A percentile compares a stretch with the other conserved stretches of the same genome.
Evolutionary conservation across 2,329 filamentous ascomycete species (phyloP).

Genomic region (Hirsutella rhossiliensis): DNA sequence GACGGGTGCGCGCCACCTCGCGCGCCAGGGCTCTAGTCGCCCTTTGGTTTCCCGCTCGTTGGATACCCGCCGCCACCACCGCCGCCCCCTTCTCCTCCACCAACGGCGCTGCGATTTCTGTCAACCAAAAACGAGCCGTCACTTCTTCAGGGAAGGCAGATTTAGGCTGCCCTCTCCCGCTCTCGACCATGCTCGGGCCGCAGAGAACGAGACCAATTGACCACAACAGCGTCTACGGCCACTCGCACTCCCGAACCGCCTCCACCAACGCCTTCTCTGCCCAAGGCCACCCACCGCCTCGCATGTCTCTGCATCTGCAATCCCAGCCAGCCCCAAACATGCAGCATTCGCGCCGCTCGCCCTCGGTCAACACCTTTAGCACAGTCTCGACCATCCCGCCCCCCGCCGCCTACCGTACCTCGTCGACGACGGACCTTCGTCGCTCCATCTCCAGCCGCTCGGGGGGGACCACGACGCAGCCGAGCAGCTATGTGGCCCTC

Average conservation of each 20-base stretch:
- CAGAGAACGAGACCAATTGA: conserved; percentile 20
- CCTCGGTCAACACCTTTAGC: conserved; percentile 57
- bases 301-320: conserved; percentile 2
- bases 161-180: background rate
- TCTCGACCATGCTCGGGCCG: conserved; percentile 18
- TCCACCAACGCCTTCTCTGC: conserved; percentile 41
- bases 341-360: conserved; percentile 35
- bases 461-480: conserved; percentile 37
- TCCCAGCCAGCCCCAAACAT: conserved; percentile 2
- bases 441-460: conserved; percentile 76
- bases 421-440: conserved; percentile 47
- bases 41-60: too few species aligned
- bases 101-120: too few species aligned
- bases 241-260: conserved; percentile 43
- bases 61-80: too few species aligned
- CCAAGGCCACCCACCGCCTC: conserved; percentile 11
- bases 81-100: too few species aligned
- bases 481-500: conserved; percentile 84
- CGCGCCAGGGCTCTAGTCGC: too few species aligned
- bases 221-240: conserved; percentile 30
- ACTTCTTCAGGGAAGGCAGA: background rate
- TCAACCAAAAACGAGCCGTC: too few species aligned
- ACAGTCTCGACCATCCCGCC: conserved; percentile 58
- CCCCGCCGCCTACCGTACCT: conserved; percentile 43
- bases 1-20: too few species aligned